phyloP scores from a whole-genome alignment of 768 basidiomycete genomes.

The Naganishia onofrii region DNA sequence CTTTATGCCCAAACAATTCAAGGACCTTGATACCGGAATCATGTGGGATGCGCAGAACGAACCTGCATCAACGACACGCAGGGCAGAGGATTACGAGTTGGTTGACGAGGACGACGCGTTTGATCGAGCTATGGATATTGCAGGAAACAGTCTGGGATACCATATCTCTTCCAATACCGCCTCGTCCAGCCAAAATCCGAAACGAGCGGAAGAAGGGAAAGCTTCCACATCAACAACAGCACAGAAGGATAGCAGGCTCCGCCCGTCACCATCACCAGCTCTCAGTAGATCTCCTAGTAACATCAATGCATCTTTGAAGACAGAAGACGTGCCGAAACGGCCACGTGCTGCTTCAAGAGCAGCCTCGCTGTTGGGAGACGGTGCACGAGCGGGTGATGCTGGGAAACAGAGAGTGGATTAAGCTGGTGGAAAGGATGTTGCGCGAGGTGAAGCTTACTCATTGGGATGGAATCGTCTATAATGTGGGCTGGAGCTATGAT shows the following conservation, averaged over 20 bases:
- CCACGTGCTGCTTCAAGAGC: not conserved
- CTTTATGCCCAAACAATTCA: constrained; percentile 77
- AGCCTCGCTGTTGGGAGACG: not conserved
- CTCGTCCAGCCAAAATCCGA: not conserved
- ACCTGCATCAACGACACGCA: constrained; percentile 23
- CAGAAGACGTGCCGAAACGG: not conserved
- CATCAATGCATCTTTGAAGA: not conserved
- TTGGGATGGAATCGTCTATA: not conserved
- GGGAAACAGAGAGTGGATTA: not conserved
- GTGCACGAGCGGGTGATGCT: not conserved
- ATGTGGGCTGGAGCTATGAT: not conserved
- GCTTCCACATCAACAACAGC: not conserved
- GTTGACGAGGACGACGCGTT: constrained; percentile 26
- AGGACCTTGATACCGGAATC: constrained; percentile 55
- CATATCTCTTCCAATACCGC: constrained; percentile 11
- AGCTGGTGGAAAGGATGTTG: not conserved
- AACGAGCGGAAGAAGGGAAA: constrained; percentile 9
- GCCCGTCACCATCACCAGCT: not conserved
- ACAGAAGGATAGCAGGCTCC: not conserved
- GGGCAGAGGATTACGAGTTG: constrained; percentile 34
- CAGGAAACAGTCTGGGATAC: not conserved
- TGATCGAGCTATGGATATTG: constrained; percentile 15
- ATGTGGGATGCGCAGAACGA: constrained; percentile 27
- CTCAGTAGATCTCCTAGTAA: not conserved
- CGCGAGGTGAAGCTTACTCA: not conserved